These are phyloP conservation scores for Starmerella vaccinii DNA, from an alignment of 805 yeast species.

Conservation along the genomic window DNA sequence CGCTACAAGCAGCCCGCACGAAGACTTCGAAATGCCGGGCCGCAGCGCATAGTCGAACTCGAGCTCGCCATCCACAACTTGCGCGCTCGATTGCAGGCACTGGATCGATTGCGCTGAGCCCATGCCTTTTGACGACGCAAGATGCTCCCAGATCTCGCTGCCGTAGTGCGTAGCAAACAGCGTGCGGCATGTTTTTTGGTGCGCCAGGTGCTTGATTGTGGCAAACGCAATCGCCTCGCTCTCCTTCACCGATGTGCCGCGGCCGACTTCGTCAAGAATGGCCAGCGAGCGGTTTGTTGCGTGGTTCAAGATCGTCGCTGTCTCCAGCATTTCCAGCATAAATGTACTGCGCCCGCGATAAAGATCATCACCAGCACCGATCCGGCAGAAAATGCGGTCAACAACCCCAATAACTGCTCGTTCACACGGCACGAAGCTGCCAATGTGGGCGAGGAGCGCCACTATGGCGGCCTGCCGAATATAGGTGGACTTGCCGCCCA, in stretches of 20 bases:
- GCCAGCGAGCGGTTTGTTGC: constrained; percentile 63
- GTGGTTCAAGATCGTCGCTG: constrained; percentile 54
- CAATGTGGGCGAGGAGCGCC: constrained; percentile 63
- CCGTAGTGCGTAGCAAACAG: constrained; percentile 90
- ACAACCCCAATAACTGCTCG: constrained; percentile 55
- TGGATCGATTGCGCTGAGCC: constrained; percentile 9
- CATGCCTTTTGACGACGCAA: constrained; percentile 24
- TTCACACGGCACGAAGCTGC: constrained; percentile 63
- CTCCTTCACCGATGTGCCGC: constrained; percentile 79
- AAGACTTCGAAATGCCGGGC: constrained; percentile 60
- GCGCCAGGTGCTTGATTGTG: constrained; percentile 46
- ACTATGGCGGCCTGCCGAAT: constrained; percentile 62
- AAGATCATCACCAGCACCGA: constrained; percentile 71
- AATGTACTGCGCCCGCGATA: constrained; percentile 75
- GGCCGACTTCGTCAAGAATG: constrained; percentile 76
- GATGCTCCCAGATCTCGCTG: constrained; percentile 39
- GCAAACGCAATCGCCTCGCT: constrained; percentile 82
- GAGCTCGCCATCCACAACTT: constrained; percentile 19
- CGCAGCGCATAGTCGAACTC: constrained; percentile 44
- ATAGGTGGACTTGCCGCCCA: constrained; percentile 80
- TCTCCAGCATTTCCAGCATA: constrained; percentile 87
- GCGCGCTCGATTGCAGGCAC: constrained; percentile 17
- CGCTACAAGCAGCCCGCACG: constrained; percentile 72
- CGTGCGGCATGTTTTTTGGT: constrained; percentile 52
- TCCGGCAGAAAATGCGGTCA: constrained; percentile 67